Percentiles rank a stretch among this genome's conserved stretches.
These are phyloP conservation scores for Hibiscus tridactylites DNA, from an alignment of 345 rosid genomes.

Conservation along the genomic window DNA sequence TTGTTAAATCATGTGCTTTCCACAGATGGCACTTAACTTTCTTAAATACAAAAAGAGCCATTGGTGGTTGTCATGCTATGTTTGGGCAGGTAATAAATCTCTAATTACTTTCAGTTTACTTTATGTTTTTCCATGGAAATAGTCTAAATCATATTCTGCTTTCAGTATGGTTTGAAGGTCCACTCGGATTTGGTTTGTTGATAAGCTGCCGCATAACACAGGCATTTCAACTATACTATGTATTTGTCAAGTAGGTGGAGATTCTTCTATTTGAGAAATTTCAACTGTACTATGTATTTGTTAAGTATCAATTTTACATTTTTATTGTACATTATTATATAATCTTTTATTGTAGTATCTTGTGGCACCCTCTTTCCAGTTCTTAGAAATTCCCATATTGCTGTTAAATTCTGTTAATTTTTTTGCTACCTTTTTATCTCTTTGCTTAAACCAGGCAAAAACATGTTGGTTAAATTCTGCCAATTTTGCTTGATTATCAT, in stretches of 20 bases:
- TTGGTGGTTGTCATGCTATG: constrained; percentile 79
- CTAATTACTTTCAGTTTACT: neutral
- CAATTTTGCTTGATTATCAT: neutral
- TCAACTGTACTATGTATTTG: neutral
- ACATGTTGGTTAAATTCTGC: neutral
- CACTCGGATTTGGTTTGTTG: constrained; percentile 84
- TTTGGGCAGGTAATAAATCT: constrained; percentile 73
- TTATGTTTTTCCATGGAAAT: neutral
- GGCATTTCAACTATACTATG: constrained; percentile 72
- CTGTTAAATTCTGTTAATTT: neutral
- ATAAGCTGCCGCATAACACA: constrained; percentile 82
- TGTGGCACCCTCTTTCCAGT: neutral
- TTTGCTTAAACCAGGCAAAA: neutral
- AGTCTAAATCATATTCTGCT: constrained; percentile 17
- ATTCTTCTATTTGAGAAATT: neutral
- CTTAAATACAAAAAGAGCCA: constrained; percentile 36
- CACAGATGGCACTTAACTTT: constrained; percentile 52
- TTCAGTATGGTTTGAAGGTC: constrained; percentile 89
- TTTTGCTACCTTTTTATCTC: neutral
- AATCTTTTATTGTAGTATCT: neutral
- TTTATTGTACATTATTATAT: neutral
- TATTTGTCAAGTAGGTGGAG: constrained; percentile 68
- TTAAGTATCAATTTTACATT: neutral
- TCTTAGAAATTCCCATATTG: neutral
- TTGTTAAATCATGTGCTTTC: neutral